Base-by-base conservation (phyloP, 2,329 filamentous ascomycete species). In the Teratosphaeria gauchensis region DNA sequence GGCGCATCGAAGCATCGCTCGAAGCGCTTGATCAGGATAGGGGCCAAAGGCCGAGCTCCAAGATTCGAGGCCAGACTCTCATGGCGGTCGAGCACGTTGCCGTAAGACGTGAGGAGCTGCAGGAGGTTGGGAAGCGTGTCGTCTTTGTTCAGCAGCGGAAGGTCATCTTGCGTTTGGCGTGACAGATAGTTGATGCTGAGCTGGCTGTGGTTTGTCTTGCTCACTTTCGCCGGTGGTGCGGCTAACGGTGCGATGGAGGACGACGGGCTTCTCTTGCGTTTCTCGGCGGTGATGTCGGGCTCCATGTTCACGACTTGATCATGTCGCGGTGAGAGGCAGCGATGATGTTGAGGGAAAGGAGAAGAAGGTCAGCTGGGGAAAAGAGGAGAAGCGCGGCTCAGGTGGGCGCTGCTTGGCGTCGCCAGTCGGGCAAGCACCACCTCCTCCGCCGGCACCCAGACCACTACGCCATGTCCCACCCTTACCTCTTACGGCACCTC, bases 41-140 rank as follows among this genome's bases (percentile, higher is more conserved):
- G 89, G 0, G 88, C 90, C 1, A 91, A 83, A 19, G 92, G 86
- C 65, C 90, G 88, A 58, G 89, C 90, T 66, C 90, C 90, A 30
- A 96, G 80, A 68, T 90, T 92, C 59, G 88, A 87, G 53, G 90
- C 91, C 66, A 95, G 84, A 72, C 88, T 92, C 75, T 96, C 90
- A 72, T 92, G 89, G 58, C 89, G 84, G 67, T 89, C 88, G 56
- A 95, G 78, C 16, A 94, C 89, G 63, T 86, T 90, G 81, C 92
- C 89, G 73, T 95, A 95, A 66, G 91, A 86, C 69, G 82, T 82
- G 60, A 95, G 83, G 62, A 92, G 79, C 48, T 82, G 78, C 53
- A 94, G 75, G 57, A 94, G 84, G 65, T 88, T 86, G 12, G 84
- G 82, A 67, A 95, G 87, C 11, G 83, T 87, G 68, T 92, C 89